Evolutionary conservation across 2,329 filamentous ascomycete genomes (phyloP), one percentile per base, ranked within the genome.

Genomic region (Fusarium bactridioides): DNA sequence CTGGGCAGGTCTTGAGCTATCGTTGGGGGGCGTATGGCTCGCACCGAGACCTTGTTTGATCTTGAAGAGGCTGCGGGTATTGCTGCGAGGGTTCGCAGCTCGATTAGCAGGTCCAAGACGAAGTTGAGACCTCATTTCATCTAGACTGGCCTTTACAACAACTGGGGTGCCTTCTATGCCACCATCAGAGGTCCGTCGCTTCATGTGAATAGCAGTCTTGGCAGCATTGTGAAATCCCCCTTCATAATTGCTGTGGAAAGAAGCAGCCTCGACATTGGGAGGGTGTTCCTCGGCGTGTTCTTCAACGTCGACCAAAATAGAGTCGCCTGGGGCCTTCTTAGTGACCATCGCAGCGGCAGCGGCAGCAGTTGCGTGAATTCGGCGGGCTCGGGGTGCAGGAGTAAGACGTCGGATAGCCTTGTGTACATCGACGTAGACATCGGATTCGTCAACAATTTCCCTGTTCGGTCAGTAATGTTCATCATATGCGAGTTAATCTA

Each of bases 381-480:
- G 87, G 62, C 92, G 89, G 48, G 90, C 90, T 78, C 94, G 92
- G 3, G 95, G 95, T 4, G 95, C 94, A 2, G 94, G 94, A 25
- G 92, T 90, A 77, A 97, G 89, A 58, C 96, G 93, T 64, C 96
- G 91, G 75, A 99, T 98, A 27, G 96, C 96, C 84, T 98, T 98
- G 86, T 98, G 96, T 5, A 99, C 94, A 81, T 99, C 96, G 72
- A 99, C 92, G 78, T 97, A 99, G 16, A 99, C 96, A 82, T 99
- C 96, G 0, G 95, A 98, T 82, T 99, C 96, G 80, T 99, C 96
- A 70, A 99, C 97, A 73, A 98, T 99, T 87, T 99, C 96, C 85
- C 93, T 95, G 61, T 64, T 38, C 70, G 27, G 69, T 78, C 66
- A 78, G 73, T 38, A 44, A 56, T 23, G 6, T 11, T 33, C 33